phyloP scores from a whole-genome alignment of 1,284 basidiomycete genomes.

The Sparassis latifolia region DNA sequence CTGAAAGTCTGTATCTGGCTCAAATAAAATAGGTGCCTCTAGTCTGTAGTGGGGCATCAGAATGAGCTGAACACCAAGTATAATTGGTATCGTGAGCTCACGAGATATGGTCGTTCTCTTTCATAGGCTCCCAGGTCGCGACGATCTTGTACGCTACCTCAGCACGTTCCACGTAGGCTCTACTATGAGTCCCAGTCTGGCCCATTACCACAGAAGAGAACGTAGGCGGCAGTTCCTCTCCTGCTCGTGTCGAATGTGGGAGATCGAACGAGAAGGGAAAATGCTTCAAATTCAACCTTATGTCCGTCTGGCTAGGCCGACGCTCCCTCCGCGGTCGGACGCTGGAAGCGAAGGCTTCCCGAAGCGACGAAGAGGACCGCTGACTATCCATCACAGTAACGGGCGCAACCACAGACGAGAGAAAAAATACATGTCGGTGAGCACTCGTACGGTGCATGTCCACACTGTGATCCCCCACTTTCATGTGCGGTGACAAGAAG shows the following conservation, averaged over 20 bases:
- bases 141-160: constrained; percentile 49
- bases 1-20: constrained; percentile 53
- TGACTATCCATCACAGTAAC: constrained; percentile 25
- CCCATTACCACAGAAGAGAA: constrained; percentile 33
- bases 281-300: constrained; percentile 25
- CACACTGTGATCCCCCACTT: constrained; percentile 22
- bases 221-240: constrained; percentile 57
- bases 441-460: constrained; percentile 22
- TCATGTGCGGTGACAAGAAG: constrained; percentile 35
- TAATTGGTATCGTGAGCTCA: constrained; percentile 29
- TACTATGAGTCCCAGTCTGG: constrained; percentile 22
- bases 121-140: constrained; percentile 53
- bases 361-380: constrained; percentile 30
- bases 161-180: constrained; percentile 34
- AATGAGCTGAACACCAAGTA: constrained; percentile 6
- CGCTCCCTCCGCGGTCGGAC: constrained; percentile 28
- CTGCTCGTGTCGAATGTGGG: constrained; percentile 39
- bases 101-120: constrained; percentile 40
- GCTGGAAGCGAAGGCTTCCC: constrained; percentile 39
- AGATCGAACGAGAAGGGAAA: constrained; percentile 56
- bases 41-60: constrained; percentile 32
- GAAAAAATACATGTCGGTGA: constrained; percentile 51
- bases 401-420: constrained; percentile 42
- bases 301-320: constrained; percentile 18
- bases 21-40: constrained; percentile 55